Evolutionary conservation across 2,329 filamentous ascomycete genomes (phyloP), one percentile per base, ranked within the genome.

Genomic region (Fusarium begoniae): DNA sequence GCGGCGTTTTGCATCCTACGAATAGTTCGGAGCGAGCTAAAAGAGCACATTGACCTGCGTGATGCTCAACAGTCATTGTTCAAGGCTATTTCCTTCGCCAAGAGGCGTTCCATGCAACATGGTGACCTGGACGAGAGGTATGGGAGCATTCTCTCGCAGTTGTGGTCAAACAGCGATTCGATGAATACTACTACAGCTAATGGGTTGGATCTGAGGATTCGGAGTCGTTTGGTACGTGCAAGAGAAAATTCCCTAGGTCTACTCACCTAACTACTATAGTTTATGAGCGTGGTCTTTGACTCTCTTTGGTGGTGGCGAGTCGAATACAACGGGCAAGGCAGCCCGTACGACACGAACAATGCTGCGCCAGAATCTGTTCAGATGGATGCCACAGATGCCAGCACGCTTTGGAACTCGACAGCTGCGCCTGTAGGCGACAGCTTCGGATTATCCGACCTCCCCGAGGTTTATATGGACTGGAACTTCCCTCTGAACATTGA

Each of bases 281-380:
- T 61, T 18, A 61, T 61, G 58, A 61, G 58, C 26, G 48, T 61
- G 10, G 58, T 56, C 9, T 61, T 61, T 35, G 58, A 56, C 48
- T 61, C 37, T 22, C 47, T 56, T 22, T 61, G 58, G 58, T 56
- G 58, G 58, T 61, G 58, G 48, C 48, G 58, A 61, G 58, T 61
- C 28, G 58, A 61, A 18, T 56, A 56, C 35, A 61, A 61, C 22
- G 58, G 58, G 37, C 58, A 61, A 56, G 58, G 58, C 28, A 61
- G 58, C 24, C 48, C 58, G 14, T 61, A 61, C 47, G 32, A 61
- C 24, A 56, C 12, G 18, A 26, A 26, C 37, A 61, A 35, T n/a
- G 15, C 28, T 56, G 47, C 8, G 1, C 28, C 48, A 35, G 37
- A 61, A 43, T 26, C 26, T 61, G 28, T 5, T 22, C 58, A 61